Evolutionary conservation across 495 filamentous ascomycete species (phyloP), one percentile per base, ranked within the genome.

Genomic region (Penicillium atrosanguineum): DNA sequence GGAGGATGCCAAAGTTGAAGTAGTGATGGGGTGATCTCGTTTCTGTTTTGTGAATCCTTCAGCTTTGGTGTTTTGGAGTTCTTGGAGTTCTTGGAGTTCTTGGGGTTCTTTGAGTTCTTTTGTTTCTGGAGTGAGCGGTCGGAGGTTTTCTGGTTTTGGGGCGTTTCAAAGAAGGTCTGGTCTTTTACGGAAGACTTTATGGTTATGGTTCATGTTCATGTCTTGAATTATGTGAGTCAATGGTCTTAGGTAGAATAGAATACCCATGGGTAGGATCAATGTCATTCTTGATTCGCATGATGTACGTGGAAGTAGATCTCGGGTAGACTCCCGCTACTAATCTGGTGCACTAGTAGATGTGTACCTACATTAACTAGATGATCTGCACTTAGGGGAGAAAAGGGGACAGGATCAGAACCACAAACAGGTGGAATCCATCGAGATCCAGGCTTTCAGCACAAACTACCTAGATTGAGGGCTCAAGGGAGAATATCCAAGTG

Each of bases 1-100:
- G 65, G 57, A 61, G 60, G 37, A 56, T 59, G 6, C 29, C 69
- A 52, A 57, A 63, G 21, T 63, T 64, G 45, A 67, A 64, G 23
- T 61, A 59, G 56, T n/a, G 45, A 57, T 54, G 7, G 37, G 39
- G 15, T 58, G 40, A 48, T 21, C 18, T 29, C 16, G 3, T 28
- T 46, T 20, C 44, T 29, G 38, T 41, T 31, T 50, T 40, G 18
- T 57, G 16, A 36, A 21, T 57, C 40, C 44, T 25, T 26, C 43
- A 60, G 50, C 57, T 59, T 57, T 48, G 59, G 52, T 63, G 68
- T 60, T 59, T 43, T 5, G 50, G 55, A 1, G 2, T 23, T 23
- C n/a, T 40, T 15, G 12, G 26, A 7, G 26, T 28, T 28, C 7
- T 28, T 28, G n/a, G n/a, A n/a, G n/a, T 31, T 31, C 28, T 37